Conservation (phyloP, 768 basidiomycete species). For the Obba rivulosa region DNA sequence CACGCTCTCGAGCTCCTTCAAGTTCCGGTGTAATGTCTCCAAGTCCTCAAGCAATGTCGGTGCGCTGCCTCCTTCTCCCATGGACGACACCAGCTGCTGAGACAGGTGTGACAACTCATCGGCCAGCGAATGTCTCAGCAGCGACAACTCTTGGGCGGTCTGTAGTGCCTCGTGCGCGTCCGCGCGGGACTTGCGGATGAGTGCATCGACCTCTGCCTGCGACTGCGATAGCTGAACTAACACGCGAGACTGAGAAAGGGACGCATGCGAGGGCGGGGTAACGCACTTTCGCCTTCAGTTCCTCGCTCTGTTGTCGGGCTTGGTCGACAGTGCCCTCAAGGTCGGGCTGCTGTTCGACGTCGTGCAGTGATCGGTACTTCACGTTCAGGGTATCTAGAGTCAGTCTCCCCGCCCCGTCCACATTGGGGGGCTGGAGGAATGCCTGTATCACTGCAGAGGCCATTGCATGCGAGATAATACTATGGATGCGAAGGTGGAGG, state of each 20-base stretch:
- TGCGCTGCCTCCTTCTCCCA: constrained; percentile 39
- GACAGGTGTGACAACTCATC: constrained; percentile 74
- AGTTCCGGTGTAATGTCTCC: constrained; percentile 68
- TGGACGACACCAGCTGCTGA: constrained; percentile 54
- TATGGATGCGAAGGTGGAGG: no score
- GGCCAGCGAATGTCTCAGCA: constrained; percentile 69
- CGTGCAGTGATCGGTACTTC: constrained; percentile 38
- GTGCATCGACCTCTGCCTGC: constrained; percentile 36
- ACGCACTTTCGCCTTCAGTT: constrained; percentile 25
- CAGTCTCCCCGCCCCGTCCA: constrained; percentile 28
- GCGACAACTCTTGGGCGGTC: constrained; percentile 67
- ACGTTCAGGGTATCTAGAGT: constrained; percentile 37
- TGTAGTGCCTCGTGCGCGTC: constrained; percentile 45
- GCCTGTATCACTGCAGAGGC: constrained; percentile 40
- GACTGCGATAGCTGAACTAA: constrained; percentile 58
- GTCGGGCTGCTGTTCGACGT: constrained; percentile 30
- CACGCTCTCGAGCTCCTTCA: constrained; percentile 74
- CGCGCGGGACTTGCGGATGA: constrained; percentile 45
- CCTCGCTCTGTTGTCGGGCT: constrained; percentile 28
- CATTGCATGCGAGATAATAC: constrained; percentile 20
- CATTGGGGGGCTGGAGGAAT: constrained; percentile 45
- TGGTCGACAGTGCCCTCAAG: constrained; percentile 46
- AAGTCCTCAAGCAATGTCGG: constrained; percentile 78
- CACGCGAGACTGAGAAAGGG: constrained; percentile 17
- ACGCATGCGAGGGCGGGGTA: not conserved